Base-by-base conservation (phyloP, 2,329 filamentous ascomycete genomes). In the Aureobasidium mangrovei region DNA sequence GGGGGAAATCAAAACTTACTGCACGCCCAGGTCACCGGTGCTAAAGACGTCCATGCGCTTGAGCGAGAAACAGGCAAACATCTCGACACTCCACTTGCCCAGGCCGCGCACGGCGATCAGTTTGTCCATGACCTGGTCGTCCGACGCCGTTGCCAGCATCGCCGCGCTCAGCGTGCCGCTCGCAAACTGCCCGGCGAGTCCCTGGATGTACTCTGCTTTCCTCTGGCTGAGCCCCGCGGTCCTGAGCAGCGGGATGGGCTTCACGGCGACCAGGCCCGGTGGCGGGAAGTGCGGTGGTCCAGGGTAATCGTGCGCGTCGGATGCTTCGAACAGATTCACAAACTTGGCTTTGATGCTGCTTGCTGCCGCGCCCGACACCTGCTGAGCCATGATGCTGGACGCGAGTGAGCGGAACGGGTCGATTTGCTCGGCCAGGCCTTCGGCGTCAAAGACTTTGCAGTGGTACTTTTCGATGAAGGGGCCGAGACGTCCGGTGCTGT, bases 51-150 rank as follows among this genome's bases (percentile, higher is more conserved):
- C 91, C 77, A 90, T 85, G 9, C 91, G 78, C 77, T 96, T 97
- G 39, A 98, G 75, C n/a, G 82, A 87, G 70, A 98, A 97, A 70
- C 87, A 89, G 47, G 91, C 88, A 75, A 98, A 98, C 93, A 98
- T 97, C 74, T 96, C 91, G 10, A 95, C 90, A 45, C 85, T 91
- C 93, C 93, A 97, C 53, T 78, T 79, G 0, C 93, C 93, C 47
- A 97, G 72, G 0, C 93, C 93, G 7, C 91, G 79, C 4, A 98
- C 90, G 1, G 90, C 87, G 45, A 86, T 88, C 45, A 98, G 76
- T 67, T 80, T 85, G 69, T 86, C 81, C 59, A 96, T 76, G 6
- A 98, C 79, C 61, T 95, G 87, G 48, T 95, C 91, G 67, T 98
- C 93, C 4, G 82, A 80, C 1, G 88, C 89, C 35, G 82, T 80